phyloP scores from a whole-genome alignment of 148 eudicot genomes.

The Euryodendron excelsum region DNA sequence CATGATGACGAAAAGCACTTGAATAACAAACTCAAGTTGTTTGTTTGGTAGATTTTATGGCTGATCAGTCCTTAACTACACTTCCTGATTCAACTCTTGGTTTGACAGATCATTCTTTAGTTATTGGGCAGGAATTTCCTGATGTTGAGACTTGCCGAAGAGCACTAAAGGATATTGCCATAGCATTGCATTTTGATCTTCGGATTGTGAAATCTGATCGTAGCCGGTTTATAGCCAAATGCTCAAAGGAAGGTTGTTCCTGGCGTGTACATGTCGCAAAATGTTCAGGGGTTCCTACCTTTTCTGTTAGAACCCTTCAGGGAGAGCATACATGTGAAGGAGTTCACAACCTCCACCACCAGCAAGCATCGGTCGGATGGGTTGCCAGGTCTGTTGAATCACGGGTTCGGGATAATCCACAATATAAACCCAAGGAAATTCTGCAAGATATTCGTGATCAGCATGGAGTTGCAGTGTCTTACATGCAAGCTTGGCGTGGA shows the following conservation, averaged over 20 bases:
- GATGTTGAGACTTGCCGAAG: conserved; percentile 96
- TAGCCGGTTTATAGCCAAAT: conserved; percentile 92
- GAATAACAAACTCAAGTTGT: conserved; percentile 9
- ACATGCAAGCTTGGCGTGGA: conserved; percentile 99
- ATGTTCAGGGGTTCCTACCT: conserved; percentile 75
- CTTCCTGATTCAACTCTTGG: conserved; percentile 31
- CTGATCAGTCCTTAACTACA: conserved; percentile 31
- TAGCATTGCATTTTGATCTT: conserved; percentile 87
- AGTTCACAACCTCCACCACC: conserved; percentile 80
- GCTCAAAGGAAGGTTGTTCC: conserved; percentile 91
- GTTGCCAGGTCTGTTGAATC: conserved; percentile 96
- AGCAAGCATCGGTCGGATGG: conserved; percentile 98
- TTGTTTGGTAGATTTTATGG: conserved; percentile 34
- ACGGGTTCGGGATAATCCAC: conserved; percentile 76
- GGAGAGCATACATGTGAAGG: conserved; percentile 92
- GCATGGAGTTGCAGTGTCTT: conserved; percentile 98
- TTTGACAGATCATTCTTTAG: conserved; percentile 51
- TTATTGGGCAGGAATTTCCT: conserved; percentile 81
- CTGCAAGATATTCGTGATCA: conserved; percentile 87
- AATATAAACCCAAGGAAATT: conserved; percentile 94
- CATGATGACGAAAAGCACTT: conserved; percentile 25
- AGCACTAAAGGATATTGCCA: conserved; percentile 77
- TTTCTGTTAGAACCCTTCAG: conserved; percentile 77
- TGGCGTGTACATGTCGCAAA: conserved; percentile 98
- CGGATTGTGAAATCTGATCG: conserved; percentile 95